phyloP scores from a whole-genome alignment of 306 rosid genomes.

The Citrullus colocynthis region DNA sequence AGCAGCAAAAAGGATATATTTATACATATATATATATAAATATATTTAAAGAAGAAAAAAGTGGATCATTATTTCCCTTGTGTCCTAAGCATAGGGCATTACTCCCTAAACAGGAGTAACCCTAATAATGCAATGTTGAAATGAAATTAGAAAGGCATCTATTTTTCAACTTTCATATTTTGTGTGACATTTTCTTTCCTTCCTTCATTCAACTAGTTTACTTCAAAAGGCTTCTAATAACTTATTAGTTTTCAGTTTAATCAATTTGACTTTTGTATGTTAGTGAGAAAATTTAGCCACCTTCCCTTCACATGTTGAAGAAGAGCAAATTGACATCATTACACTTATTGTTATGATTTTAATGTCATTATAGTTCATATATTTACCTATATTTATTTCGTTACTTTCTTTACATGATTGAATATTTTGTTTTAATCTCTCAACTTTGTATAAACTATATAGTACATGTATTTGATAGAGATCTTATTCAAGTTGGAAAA shows the following conservation, averaged over 20 bases:
- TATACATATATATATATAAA: not conserved
- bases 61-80: slow-evolving; percentile 4
- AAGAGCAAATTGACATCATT: not conserved
- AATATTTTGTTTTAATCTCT: not conserved
- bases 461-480: not conserved
- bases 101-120: not conserved
- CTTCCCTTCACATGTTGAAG: not conserved
- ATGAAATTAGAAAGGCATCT: not conserved
- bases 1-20: not conserved
- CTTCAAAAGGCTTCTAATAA: not conserved
- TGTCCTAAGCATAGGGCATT: slow-evolving; percentile 10
- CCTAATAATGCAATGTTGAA: not conserved
- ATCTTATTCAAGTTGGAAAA: not conserved
- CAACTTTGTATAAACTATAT: not conserved
- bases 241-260: not conserved
- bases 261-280: not conserved
- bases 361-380: not conserved
- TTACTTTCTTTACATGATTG: too few species aligned
- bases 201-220: not conserved
- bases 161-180: not conserved
- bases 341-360: not conserved
- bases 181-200: not conserved
- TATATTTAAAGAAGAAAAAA: not conserved
- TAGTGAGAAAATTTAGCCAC: not conserved
- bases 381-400: not conserved